Evolutionary conservation across 2,329 filamentous ascomycete genomes (phyloP).

Genomic region (Colletotrichum eremochloae): DNA sequence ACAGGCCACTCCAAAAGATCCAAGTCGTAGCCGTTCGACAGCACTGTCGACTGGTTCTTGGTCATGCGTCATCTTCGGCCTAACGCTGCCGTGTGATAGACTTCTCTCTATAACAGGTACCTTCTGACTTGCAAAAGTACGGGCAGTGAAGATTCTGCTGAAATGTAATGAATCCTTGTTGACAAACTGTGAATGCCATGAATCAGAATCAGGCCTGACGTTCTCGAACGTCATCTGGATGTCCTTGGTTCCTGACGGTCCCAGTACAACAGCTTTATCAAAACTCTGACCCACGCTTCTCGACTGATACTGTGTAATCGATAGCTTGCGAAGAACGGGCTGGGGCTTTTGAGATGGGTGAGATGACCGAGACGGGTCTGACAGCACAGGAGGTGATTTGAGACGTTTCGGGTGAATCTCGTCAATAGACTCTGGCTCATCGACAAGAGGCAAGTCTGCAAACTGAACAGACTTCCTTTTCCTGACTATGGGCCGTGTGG

Average conservation of each 20-base stretch:
- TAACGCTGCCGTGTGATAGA: constrained; percentile 40
- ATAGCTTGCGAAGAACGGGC: constrained; percentile 23
- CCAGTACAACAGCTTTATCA: constrained; percentile 34
- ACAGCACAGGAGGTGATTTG: constrained; percentile 25
- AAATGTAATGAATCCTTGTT: constrained; percentile 48
- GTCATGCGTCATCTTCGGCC: constrained; percentile 7
- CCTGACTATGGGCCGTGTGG: constrained; percentile 27
- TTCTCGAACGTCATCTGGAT: constrained; percentile 39
- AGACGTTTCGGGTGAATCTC: constrained; percentile 38
- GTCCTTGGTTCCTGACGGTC: constrained; percentile 21
- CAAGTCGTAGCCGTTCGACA: constrained; percentile 52
- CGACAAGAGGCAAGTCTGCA: constrained; percentile 47
- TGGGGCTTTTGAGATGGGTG: background rate
- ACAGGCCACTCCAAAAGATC: constrained; percentile 54
- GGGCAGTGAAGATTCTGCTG: constrained; percentile 51
- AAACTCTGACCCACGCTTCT: constrained; percentile 16
- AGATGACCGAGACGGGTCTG: constrained; percentile 3
- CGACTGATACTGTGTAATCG: constrained; percentile 33
- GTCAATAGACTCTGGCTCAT: constrained; percentile 44
- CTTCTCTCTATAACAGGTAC: constrained; percentile 9
- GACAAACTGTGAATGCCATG: constrained; percentile 49
- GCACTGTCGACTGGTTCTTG: constrained; percentile 46
- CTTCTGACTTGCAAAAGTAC: constrained; percentile 47
- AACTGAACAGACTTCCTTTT: constrained; percentile 50
- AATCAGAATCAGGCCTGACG: constrained; percentile 17